Conservation (phyloP, 2,329 filamentous ascomycete genomes). For the Diaporthe velutina region DNA sequence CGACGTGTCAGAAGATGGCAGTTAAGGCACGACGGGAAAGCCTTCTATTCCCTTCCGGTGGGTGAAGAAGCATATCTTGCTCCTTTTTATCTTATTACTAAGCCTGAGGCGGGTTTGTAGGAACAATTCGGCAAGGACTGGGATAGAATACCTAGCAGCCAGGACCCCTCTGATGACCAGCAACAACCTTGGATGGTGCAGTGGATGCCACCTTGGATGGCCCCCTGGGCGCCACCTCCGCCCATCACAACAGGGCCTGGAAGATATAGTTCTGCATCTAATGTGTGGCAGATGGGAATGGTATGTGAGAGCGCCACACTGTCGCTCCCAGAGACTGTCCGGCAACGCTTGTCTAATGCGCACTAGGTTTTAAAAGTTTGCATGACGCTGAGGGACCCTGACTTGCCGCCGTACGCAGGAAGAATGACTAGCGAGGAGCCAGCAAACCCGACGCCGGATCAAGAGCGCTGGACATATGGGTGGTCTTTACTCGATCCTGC, state of each 20-base stretch:
- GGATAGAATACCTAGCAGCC: background rate
- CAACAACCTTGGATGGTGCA: background rate
- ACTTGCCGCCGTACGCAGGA: background rate
- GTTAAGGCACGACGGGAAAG: background rate
- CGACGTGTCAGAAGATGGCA: background rate
- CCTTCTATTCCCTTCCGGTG: background rate
- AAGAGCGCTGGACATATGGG: slow-evolving; percentile 31
- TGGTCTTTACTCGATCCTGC: background rate
- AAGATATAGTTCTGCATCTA: slow-evolving; percentile 15
- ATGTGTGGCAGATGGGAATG: slow-evolving; percentile 34
- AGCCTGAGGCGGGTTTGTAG: background rate
- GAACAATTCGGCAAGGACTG: slow-evolving; percentile 29
- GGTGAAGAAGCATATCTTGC: no score
- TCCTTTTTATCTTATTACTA: background rate
- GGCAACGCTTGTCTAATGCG: background rate
- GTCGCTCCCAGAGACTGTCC: rapidly evolving
- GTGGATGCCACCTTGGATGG: slow-evolving; percentile 16
- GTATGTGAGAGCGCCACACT: background rate
- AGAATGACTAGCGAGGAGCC: background rate
- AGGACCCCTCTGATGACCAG: slow-evolving; percentile 9
- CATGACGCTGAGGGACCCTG: slow-evolving; percentile 17
- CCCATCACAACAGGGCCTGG: slow-evolving; percentile 14
- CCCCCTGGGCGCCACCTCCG: slow-evolving; percentile 1
- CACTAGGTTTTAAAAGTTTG: slow-evolving; percentile 7
- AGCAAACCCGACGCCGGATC: background rate